Percentiles rank a stretch among this genome's conserved stretches.
Evolutionary conservation across 2,329 filamentous ascomycete species (phyloP).

Genomic region (Verticillium nubilum): DNA sequence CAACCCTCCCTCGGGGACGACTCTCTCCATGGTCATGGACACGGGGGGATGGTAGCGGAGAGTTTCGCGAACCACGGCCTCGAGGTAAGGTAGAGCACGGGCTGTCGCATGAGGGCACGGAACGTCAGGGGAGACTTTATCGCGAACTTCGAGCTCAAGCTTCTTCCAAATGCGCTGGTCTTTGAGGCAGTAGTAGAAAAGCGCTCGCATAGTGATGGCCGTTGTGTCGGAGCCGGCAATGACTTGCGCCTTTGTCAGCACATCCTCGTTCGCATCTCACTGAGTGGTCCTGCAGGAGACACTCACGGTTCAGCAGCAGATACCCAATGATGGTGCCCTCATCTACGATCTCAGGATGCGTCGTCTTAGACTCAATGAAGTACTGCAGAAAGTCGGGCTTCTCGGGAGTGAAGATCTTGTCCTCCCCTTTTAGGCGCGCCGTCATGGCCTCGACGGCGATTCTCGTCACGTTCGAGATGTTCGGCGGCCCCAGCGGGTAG

Average conservation of each 20-base stretch:
- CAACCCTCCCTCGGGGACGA: conserved; percentile 36
- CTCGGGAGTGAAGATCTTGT: conserved; percentile 2
- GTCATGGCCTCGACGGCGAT: conserved; percentile 14
- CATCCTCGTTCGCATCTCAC: background rate
- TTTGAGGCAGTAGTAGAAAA: conserved; percentile 30
- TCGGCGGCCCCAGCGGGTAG: conserved; percentile 16
- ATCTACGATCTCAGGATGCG: conserved; percentile 27
- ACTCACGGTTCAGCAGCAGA: conserved; percentile 18
- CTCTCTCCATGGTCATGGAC: conserved; percentile 41
- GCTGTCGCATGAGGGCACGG: conserved; percentile 17
- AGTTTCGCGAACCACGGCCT: conserved; percentile 46
- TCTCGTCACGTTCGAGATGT: conserved; percentile 13
- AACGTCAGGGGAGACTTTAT: background rate
- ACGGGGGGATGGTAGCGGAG: conserved; percentile 43
- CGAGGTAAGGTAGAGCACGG: conserved; percentile 34
- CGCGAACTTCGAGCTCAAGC: conserved; percentile 28
- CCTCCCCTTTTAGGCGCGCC: conserved; percentile 7
- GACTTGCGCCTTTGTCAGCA: conserved; percentile 10
- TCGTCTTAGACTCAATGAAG: conserved; percentile 27
- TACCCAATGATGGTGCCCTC: conserved; percentile 23
- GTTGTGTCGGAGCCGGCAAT: conserved; percentile 32
- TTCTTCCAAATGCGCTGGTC: conserved; percentile 19
- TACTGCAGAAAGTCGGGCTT: conserved; percentile 23
- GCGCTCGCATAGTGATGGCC: conserved; percentile 23
- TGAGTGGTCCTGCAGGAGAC: conserved; percentile 10